Percentiles rank a stretch among this genome's conserved stretches.
These are phyloP conservation scores for Colletotrichum higginsianum DNA, from an alignment of 2,329 filamentous ascomycete species.

Conservation along the genomic window DNA sequence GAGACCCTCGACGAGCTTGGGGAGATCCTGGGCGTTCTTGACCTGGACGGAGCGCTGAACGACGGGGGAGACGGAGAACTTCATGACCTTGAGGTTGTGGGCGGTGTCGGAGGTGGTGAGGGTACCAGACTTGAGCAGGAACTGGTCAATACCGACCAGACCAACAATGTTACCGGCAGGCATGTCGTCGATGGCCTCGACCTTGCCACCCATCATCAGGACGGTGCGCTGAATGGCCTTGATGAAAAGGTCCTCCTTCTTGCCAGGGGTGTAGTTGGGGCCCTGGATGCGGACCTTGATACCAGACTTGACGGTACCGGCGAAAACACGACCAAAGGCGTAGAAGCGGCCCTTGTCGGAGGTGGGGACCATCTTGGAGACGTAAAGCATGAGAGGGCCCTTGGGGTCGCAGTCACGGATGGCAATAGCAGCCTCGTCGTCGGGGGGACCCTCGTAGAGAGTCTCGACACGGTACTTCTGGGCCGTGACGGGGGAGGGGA, in stretches of 20 bases:
- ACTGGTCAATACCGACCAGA: constrained; percentile 99
- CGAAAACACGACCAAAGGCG: constrained; percentile 99
- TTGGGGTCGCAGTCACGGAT: constrained; percentile 99
- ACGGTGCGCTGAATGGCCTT: constrained; percentile 99
- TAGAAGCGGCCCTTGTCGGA: constrained; percentile 99
- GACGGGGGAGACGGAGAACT: constrained; percentile 99
- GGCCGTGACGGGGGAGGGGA: constrained; percentile 94
- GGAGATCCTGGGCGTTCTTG: constrained; percentile 99
- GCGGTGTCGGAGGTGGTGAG: constrained; percentile 97
- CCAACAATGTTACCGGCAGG: constrained; percentile 99
- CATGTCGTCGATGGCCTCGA: constrained; percentile 98
- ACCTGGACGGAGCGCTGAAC: constrained; percentile 98
- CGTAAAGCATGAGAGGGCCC: constrained; percentile 99
- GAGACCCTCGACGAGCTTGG: constrained; percentile 99
- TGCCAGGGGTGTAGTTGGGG: constrained; percentile 97
- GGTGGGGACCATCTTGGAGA: constrained; percentile 99
- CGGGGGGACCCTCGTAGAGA: constrained; percentile 96
- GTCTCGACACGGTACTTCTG: constrained; percentile 99
- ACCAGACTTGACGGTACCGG: constrained; percentile 97
- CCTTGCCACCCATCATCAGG: constrained; percentile 99
- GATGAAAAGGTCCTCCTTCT: constrained; percentile 99
- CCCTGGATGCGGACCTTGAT: constrained; percentile 99
- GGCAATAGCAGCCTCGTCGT: constrained; percentile 93
- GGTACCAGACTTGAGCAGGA: constrained; percentile 99
- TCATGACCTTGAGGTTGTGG: constrained; percentile 99